These are phyloP conservation scores for Phaffia australis DNA, from an alignment of 768 basidiomycete species.

Conservation along the genomic window DNA sequence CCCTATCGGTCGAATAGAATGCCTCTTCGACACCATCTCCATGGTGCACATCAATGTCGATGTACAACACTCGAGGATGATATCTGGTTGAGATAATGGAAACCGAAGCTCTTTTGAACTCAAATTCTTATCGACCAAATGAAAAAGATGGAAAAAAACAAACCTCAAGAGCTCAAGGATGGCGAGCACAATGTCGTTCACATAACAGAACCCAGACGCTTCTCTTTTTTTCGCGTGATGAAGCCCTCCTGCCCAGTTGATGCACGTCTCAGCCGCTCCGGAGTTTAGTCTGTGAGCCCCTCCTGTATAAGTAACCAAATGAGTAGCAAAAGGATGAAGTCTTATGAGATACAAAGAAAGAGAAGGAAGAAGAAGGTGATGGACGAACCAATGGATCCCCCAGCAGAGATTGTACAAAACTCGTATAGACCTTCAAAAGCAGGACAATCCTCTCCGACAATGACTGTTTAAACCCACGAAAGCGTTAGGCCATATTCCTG, in stretches of 20 bases:
- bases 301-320: conserved; percentile 41
- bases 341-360: background rate
- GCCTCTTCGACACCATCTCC: conserved; percentile 98
- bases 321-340: background rate
- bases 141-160: background rate
- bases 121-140: background rate
- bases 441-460: conserved; percentile 87
- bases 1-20: conserved; percentile 92
- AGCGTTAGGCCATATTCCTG: conserved; percentile 8
- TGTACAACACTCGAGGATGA: conserved; percentile 74
- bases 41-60: conserved; percentile 97
- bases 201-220: conserved; percentile 96
- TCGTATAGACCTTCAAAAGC: conserved; percentile 94
- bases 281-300: conserved; percentile 69
- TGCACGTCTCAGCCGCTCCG: conserved; percentile 68
- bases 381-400: conserved; percentile 76
- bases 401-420: conserved; percentile 92
- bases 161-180: conserved; percentile 83
- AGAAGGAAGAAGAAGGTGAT: conserved; percentile 5
- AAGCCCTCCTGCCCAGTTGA: conserved; percentile 96
- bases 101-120: background rate
- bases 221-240: conserved; percentile 99
- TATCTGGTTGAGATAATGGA: conserved; percentile 28
- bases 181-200: conserved; percentile 85
- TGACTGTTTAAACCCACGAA: conserved; percentile 35